Percentiles rank a stretch among this genome's conserved stretches.
Conservation (phyloP, 2,329 filamentous ascomycete species). For the Diplodia intermedia region DNA sequence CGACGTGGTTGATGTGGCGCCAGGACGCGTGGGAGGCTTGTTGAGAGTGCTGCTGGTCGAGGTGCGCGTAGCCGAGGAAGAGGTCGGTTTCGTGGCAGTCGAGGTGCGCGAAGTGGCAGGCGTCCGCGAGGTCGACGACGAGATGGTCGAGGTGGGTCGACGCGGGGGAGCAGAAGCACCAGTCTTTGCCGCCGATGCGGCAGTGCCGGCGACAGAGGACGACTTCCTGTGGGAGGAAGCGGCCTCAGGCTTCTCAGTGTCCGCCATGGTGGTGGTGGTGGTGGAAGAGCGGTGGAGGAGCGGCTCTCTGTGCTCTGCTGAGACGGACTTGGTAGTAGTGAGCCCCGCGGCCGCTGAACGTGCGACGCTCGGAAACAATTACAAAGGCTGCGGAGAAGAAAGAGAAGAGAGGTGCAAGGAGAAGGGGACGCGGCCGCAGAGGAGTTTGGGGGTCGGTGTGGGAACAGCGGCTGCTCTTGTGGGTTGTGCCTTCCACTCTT, state of each 20-base stretch:
- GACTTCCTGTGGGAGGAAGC: constrained; percentile 24
- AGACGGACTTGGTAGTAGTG: constrained; percentile 2
- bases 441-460: constrained; percentile 4
- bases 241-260: constrained; percentile 26
- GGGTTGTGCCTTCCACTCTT: constrained; percentile 21
- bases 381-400: constrained; percentile 15
- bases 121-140: constrained; percentile 25
- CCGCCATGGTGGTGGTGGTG: constrained; percentile 22
- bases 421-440: background rate
- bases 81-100: constrained; percentile 21
- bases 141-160: constrained; percentile 28
- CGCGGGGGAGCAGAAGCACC: constrained; percentile 31
- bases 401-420: constrained; percentile 2
- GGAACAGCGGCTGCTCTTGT: constrained; percentile 4
- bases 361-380: constrained; percentile 16
- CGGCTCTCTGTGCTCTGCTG: constrained; percentile 22
- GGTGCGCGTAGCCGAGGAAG: constrained; percentile 26
- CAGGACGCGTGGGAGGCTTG: constrained; percentile 29
- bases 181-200: constrained; percentile 22
- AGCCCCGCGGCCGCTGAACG: constrained; percentile 19
- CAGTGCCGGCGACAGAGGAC: constrained; percentile 27
- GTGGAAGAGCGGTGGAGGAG: constrained; percentile 12
- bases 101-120: constrained; percentile 27
- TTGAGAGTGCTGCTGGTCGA: constrained; percentile 21
- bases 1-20: constrained; percentile 11